Evolutionary conservation across 2,329 filamentous ascomycete genomes (phyloP), one percentile per base, ranked within the genome.

Genomic region (Ophiostoma sp.): DNA sequence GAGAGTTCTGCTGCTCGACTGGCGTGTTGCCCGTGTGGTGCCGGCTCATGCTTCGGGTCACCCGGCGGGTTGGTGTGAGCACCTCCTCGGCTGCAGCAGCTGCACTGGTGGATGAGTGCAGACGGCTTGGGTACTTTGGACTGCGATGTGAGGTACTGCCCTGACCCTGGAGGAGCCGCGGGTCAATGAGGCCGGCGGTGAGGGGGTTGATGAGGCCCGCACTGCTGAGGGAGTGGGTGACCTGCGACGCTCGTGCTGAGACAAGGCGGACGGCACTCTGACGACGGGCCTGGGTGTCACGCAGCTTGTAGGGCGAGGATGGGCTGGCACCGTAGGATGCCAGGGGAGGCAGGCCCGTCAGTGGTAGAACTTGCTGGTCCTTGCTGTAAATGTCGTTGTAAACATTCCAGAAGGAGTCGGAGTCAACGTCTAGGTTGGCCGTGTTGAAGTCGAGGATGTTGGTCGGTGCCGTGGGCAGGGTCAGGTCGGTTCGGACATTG

Each of bases 1-100:
- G 28, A 8, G 55, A n/a, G 8, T 17, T 17, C 31, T 57, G 52
- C 25, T 63, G 31, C 9, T 50, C 42, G 7, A 50, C 28, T 8
- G 66, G 66, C 28, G 25, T 69, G 45, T 4, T 12, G 19, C 66
- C 45, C 8, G 45, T 36, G 17, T 17, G 25, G 9, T n/a, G 17
- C 28, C 71, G 68, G 71, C 71, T 75, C 74, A 74, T 74, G 72
- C 75, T 75, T 0, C 75, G 75, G 4, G 75, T 75, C 4, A 75
- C 75, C 7, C 63, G 75, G 15, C 73, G 72, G 1, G 25, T 15
- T 1, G 63, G 42, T 19, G 68, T 25, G 22, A 19, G n/a, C 12
- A 42, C 36, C 31, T 31, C 31, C 17, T 8, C 19, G 8, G 22
- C 3, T 22, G 48, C 25, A 8, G 28, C 22, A 7, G 33, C 59